Conservation (phyloP, 768 basidiomycete genomes). For the Rubroboletus pulcherrimus region DNA sequence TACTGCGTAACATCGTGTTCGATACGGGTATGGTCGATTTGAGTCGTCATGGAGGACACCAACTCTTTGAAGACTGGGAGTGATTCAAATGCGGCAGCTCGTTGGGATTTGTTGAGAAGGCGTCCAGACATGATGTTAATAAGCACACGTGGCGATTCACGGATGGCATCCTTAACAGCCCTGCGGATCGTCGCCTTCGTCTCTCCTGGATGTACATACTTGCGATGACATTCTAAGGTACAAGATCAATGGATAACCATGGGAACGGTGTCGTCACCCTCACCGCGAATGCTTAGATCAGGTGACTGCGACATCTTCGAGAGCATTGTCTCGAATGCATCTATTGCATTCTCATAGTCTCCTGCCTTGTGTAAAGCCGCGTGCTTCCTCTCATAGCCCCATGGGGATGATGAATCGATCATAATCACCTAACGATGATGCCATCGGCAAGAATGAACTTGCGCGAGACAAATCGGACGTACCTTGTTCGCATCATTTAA, state of each 20-base stretch:
- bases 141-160: constrained; percentile 4
- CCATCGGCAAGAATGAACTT: not conserved
- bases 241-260: not conserved
- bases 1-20: not conserved
- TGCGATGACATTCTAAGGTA: not conserved
- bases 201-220: not conserved
- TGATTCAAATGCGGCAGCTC: constrained; percentile 4
- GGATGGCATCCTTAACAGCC: not conserved
- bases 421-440: not conserved
- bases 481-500: constrained; percentile 4
- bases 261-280: not conserved
- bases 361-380: not conserved
- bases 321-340: constrained; percentile 4
- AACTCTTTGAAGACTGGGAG: not conserved
- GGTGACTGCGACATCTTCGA: not conserved
- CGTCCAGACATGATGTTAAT: constrained; percentile 5
- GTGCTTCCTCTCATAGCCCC: not conserved
- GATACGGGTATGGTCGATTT: constrained; percentile 1
- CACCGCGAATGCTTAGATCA: not conserved
- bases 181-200: not conserved
- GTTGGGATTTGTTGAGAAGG: constrained; percentile 2
- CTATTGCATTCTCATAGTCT: not conserved
- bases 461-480: not conserved
- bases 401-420: not conserved
- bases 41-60: constrained; percentile 7